phyloP scores from a whole-genome alignment of 805 yeast genomes.

The Kluyveromyces lactis region DNA sequence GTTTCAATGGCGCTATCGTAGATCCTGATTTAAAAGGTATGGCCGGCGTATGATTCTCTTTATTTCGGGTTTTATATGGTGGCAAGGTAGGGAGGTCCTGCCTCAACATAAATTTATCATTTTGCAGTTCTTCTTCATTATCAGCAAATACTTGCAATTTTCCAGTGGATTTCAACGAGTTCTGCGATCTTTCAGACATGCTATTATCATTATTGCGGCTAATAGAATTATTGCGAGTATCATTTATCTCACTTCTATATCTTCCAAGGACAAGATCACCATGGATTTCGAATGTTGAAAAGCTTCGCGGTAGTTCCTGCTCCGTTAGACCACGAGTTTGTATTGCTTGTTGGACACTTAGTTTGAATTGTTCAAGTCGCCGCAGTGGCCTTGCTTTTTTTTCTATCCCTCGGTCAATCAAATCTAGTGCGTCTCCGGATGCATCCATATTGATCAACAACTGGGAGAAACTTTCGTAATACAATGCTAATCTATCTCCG shows the following conservation, averaged over 20 bases:
- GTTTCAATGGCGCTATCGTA: slow-evolving; percentile 48
- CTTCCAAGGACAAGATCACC: slow-evolving; percentile 2
- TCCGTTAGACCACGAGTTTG: slow-evolving; percentile 22
- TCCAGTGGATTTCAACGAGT: slow-evolving; percentile 6
- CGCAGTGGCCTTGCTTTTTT: slow-evolving; percentile 56
- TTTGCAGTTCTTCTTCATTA: background rate
- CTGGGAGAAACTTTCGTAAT: slow-evolving; percentile 72
- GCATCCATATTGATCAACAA: slow-evolving; percentile 11
- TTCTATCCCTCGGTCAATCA: slow-evolving; percentile 31
- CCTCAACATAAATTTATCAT: background rate
- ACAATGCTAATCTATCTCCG: slow-evolving; percentile 58
- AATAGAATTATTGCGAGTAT: slow-evolving; percentile 19
- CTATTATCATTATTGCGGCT: slow-evolving; percentile 30
- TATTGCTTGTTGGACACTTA: slow-evolving; percentile 13
- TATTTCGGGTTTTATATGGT: slow-evolving; percentile 31
- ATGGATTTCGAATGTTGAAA: slow-evolving; percentile 25
- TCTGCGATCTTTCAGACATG: slow-evolving; percentile 22
- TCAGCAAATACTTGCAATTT: slow-evolving; percentile 2
- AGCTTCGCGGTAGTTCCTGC: slow-evolving; percentile 9
- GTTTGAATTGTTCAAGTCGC: slow-evolving; percentile 27
- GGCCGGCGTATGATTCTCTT: slow-evolving; percentile 54
- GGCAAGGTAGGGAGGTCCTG: background rate
- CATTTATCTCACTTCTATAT: background rate
- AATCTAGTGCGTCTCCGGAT: slow-evolving; percentile 11
- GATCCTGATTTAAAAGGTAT: slow-evolving; percentile 41